These are phyloP conservation scores for Passalora sequoiae DNA, from an alignment of 2,329 filamentous ascomycete genomes.

Conservation along the genomic window DNA sequence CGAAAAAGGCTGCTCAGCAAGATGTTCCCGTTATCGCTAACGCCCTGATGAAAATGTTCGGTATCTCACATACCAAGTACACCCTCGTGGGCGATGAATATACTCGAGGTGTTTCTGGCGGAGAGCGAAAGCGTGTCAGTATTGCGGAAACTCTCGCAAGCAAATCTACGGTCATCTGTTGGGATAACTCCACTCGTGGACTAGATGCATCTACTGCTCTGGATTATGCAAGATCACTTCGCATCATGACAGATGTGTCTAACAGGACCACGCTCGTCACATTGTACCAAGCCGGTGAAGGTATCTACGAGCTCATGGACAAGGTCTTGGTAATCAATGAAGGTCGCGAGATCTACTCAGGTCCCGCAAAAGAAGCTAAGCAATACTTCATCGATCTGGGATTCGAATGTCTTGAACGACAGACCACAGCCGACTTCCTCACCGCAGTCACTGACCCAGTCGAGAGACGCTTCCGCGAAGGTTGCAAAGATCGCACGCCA, in stretches of 20 bases:
- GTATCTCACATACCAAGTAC: constrained; percentile 68
- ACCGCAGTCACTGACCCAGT: constrained; percentile 69
- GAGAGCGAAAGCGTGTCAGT: constrained; percentile 73
- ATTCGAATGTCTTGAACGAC: constrained; percentile 54
- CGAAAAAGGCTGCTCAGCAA: constrained; percentile 58
- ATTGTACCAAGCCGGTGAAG: constrained; percentile 65
- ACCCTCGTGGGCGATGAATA: constrained; percentile 71
- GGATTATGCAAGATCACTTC: constrained; percentile 70
- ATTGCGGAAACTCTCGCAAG: constrained; percentile 74
- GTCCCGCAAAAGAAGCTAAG: constrained; percentile 55
- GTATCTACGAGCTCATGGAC: constrained; percentile 69
- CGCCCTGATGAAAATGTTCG: constrained; percentile 70
- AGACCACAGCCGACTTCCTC: constrained; percentile 73
- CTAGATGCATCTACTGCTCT: constrained; percentile 73
- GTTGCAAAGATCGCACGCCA: constrained; percentile 61
- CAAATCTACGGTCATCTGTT: constrained; percentile 67
- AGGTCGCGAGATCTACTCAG: constrained; percentile 64
- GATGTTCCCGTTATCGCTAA: constrained; percentile 65
- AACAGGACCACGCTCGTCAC: constrained; percentile 67
- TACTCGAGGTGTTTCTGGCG: constrained; percentile 69
- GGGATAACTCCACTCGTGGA: constrained; percentile 78
- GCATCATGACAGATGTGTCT: constrained; percentile 73
- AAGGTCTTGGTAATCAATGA: constrained; percentile 74
- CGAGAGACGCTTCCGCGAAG: constrained; percentile 62
- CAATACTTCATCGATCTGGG: constrained; percentile 64